These are phyloP conservation scores for Cicer chorassanicum DNA, from an alignment of 306 rosid species.

Conservation along the genomic window DNA sequence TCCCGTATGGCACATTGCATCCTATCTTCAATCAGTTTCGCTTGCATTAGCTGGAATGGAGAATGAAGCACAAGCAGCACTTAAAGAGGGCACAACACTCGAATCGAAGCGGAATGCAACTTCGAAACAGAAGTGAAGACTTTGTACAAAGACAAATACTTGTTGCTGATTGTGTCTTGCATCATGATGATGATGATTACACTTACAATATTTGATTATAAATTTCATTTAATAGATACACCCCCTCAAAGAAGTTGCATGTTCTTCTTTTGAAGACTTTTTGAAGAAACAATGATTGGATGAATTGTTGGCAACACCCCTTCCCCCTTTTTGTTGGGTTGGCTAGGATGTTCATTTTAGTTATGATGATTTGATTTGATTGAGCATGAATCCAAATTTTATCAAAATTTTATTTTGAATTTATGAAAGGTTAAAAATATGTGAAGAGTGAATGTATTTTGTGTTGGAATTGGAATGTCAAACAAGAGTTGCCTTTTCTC, in stretches of 20 bases:
- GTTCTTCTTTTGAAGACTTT: constrained; percentile 42
- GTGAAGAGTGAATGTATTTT: constrained; percentile 36
- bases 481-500: constrained; percentile 32
- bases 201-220: constrained; percentile 36
- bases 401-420: neutral
- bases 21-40: constrained; percentile 79
- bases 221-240: constrained; percentile 40
- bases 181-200: constrained; percentile 41
- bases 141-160: constrained; percentile 47
- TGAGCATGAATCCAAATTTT: constrained; percentile 42
- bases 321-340: constrained; percentile 51
- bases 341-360: constrained; percentile 49
- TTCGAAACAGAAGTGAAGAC: constrained; percentile 58
- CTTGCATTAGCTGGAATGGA: constrained; percentile 68
- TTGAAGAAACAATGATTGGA: constrained; percentile 44
- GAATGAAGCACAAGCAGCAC: constrained; percentile 68
- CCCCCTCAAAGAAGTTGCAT: constrained; percentile 37
- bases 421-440: constrained; percentile 28
- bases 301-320: constrained; percentile 52
- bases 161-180: constrained; percentile 45
- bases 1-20: constrained; percentile 80
- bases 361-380: constrained; percentile 53
- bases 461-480: constrained; percentile 37
- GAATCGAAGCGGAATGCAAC: constrained; percentile 65
- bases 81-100: constrained; percentile 67